Evolutionary conservation across 2,329 filamentous ascomycete species (phyloP), one percentile per base, ranked within the genome.

Genomic region (Nemania serpens): DNA sequence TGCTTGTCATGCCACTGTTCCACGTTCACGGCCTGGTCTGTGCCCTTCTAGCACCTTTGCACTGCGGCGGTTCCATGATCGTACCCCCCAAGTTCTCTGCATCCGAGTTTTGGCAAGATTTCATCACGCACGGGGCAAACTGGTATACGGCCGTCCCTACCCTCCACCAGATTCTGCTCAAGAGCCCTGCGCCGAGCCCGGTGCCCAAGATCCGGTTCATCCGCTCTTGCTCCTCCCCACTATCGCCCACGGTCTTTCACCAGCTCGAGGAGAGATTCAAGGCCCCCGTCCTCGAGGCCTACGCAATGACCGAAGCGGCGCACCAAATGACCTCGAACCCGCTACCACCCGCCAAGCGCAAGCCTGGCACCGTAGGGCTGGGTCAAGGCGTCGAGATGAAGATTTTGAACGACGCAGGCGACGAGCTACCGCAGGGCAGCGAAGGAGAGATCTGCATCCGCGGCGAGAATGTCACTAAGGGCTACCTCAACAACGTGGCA

Each of bases 121-220:
- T 95, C 70, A 82, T 82, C 67, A 79, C 82, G 5, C 82, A 93
- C 78, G 82, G 86, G 66, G 92, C 91, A 25, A 96, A 91, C 74
- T 96, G 92, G 92, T 96, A 95, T 77, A 95, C 91, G 0, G 92
- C 92, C 1, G 92, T 95, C n/a, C 92, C 92, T 1, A 96, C 92
- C 0, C 96, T 96, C 73, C 92, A 96, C 75, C 91, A 95, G 73
- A 94, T 96, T 70, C 82, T 96, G 3, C 85, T 96, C 60, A 91
- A 89, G 77, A 87, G 84, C 67, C 86, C 89, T 6, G 75, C 84
- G 2, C 92, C 91, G 4, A 83, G 74, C 57, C 88, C 89, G 1
- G 81, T 87, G 58, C 91, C 91, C 2, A 74, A 82, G 15, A 95
- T 96, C 71, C 87, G 92, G 67, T 96, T 96, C 77, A 93, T 96